Conservation (phyloP, 2,329 filamentous ascomycete genomes). For the Trichoderma afroharzianum region DNA sequence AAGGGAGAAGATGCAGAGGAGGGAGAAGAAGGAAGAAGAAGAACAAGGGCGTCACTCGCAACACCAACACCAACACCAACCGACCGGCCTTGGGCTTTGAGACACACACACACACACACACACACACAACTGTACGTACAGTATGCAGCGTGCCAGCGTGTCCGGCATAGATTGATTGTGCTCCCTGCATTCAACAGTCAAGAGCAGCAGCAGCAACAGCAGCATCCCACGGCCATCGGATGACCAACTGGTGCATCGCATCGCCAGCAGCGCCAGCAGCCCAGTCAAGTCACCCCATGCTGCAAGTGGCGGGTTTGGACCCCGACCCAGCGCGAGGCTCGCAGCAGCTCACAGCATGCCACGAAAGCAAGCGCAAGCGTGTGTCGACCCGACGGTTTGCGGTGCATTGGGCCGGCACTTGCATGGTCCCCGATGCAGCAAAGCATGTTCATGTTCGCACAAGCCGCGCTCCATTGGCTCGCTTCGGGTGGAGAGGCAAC, state of each 20-base stretch:
- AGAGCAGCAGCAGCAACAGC: conserved; percentile 3
- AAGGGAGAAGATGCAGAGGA: not conserved
- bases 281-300: conserved; percentile 9
- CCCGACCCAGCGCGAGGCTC: conserved; percentile 5
- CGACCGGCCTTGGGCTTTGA: not conserved
- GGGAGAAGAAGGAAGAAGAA: not conserved
- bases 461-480: conserved; percentile 9
- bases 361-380: conserved; percentile 38
- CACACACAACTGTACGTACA: too few relatives aligned
- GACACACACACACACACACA: not conserved
- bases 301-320: not conserved
- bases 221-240: conserved; percentile 14
- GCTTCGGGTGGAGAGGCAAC: conserved; percentile 13
- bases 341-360: conserved; percentile 30
- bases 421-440: conserved; percentile 16
- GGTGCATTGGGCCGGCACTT: conserved; percentile 20
- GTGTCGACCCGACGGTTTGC: conserved; percentile 23
- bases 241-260: conserved; percentile 18
- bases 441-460: conserved; percentile 13
- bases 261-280: not conserved
- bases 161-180: conserved; percentile 9
- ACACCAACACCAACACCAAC: not conserved
- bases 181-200: not conserved
- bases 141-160: conserved; percentile 12
- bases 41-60: not conserved